Base-by-base conservation (phyloP, 73 alveolate genomes). In the Loxodes magnus region DNA sequence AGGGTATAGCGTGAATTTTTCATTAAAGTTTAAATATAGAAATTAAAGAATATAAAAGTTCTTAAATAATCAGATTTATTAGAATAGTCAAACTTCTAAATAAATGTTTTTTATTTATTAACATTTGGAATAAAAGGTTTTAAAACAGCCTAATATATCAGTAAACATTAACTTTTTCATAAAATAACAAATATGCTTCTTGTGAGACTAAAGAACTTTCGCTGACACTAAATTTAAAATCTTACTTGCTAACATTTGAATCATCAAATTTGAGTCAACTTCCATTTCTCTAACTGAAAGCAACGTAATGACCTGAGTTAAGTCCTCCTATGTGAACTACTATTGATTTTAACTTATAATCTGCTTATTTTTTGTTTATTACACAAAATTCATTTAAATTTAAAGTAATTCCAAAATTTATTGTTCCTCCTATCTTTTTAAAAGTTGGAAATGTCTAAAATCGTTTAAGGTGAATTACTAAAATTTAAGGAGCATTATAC, bases 261-360 rank as follows among this genome's bases (percentile, higher is more conserved):
- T 39, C 53, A 39, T 39, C 33, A 19, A 39, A 39, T 1, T 15
- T 9, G 21, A 17, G 21, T 30, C 53, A 39, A n/a, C 21, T 39
- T 15, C 33, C 21, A 10, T 15, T 30, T 39, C 53, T 39, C 21
- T 39, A 17, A 30, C 53, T 17, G 21, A 17, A 39, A 7, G 53
- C 53, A 9, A 17, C 21, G 21, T 39, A 39, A 39, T 39, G 53
- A 23, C 53, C 53, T 17, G 33, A 39, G 21, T 15, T 39, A 10
- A 39, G 14, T 9, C 37, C 14, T 2, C 53, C 53, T 9, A 15
- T 39, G 33, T 39, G 53, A 17, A 15, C 53, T 17, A 30, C 53
- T 17, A 39, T 39, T 1, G 37, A 10, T 7, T 17, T 15, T 17
- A 39, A 30, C 15, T 39, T n/a, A 15, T 39, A 39, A 1, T 39